Base-by-base conservation (phyloP, 2,329 filamentous ascomycete genomes). In the Verruconis gallopava region DNA sequence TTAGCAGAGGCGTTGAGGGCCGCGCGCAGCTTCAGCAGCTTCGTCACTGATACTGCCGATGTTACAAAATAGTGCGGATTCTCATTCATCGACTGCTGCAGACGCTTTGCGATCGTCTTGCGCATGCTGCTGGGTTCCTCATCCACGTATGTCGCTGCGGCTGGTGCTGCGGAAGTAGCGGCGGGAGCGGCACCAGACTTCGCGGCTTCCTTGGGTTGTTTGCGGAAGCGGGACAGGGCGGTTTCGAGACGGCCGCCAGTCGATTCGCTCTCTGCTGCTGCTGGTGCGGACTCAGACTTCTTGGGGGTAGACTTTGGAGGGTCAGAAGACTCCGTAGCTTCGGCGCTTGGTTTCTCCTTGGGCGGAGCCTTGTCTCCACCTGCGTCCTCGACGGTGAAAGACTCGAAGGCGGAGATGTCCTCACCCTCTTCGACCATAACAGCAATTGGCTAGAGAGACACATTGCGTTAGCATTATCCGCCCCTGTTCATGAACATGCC, bases 1-100 rank as follows among this genome's bases (percentile, higher is more conserved):
- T 94, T 81, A 37, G 85, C 72, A 11, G 83, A 79, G 59, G 78
- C 76, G 70, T 98, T 98, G 52, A 98, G 77, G 45, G 89, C 86
- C 67, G 85, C 77, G 57, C 91, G 86, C 54, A 98, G 86, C 73
- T 95, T 96, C 57, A 94, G 71, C 38, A 98, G 83, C 76, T 96
- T 96, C 64, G 72, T 75, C 50, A 98, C 91, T 45, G 89, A 96
- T 59, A 98, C 75, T 53, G 77, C 78, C 55, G 85, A 81, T 55
- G 85, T 85, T 56, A 98, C 89, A 62, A 89, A 98, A 77, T 93
- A 98, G 75, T 96, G 91, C 47, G 91, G 91, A 75, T 95, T 96
- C 67, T 89, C 80, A 65, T 83, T 77, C 63, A 85, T 75, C 34
- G 89, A 96, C 69, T 94, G 75, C 57, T 80, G 79, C 46, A 98